Evolutionary conservation across 1,284 basidiomycete genomes (phyloP).

Genomic region (Apiotrichum siamense): DNA sequence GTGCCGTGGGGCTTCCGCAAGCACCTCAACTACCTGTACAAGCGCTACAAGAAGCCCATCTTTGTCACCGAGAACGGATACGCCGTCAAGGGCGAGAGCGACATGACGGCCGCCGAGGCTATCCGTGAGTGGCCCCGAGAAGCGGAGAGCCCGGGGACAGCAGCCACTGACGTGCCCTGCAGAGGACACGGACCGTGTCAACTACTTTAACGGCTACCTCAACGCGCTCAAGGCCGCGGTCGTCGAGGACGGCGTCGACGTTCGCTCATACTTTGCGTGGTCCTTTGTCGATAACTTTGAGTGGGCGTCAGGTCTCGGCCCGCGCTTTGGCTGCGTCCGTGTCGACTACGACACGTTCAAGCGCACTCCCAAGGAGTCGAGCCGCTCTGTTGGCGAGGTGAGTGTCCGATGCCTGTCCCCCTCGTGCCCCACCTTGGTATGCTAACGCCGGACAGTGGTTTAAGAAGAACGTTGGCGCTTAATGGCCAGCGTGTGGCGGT

Average conservation of each 20-base stretch:
- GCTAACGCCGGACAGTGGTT: too few relatives aligned
- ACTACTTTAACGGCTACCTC: constrained; percentile 63
- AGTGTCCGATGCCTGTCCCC: not conserved
- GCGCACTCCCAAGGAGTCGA: constrained; percentile 63
- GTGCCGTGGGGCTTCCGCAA: constrained; percentile 44
- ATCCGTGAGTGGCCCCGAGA: not conserved
- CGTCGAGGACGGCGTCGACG: constrained; percentile 59
- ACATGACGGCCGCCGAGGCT: constrained; percentile 54
- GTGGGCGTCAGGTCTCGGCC: constrained; percentile 49
- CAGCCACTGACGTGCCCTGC: constrained; percentile 36
- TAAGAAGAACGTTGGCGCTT: constrained; percentile 6
- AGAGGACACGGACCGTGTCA: constrained; percentile 57
- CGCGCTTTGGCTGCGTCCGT: constrained; percentile 37
- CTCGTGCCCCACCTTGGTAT: too few relatives aligned
- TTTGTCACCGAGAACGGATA: constrained; percentile 70
- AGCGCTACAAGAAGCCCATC: constrained; percentile 63
- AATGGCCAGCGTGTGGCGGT: too few relatives aligned
- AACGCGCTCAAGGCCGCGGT: constrained; percentile 58
- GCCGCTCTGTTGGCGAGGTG: constrained; percentile 22
- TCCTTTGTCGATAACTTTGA: constrained; percentile 61
- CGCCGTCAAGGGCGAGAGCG: constrained; percentile 61
- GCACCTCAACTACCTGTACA: constrained; percentile 62
- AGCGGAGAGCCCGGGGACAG: not conserved
- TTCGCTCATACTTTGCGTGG: constrained; percentile 61
- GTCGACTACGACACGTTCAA: constrained; percentile 59